Percentiles rank a stretch among this genome's conserved stretches.
phyloP scores from a whole-genome alignment of 495 filamentous ascomycete species.

The Terfezia boudieri region DNA sequence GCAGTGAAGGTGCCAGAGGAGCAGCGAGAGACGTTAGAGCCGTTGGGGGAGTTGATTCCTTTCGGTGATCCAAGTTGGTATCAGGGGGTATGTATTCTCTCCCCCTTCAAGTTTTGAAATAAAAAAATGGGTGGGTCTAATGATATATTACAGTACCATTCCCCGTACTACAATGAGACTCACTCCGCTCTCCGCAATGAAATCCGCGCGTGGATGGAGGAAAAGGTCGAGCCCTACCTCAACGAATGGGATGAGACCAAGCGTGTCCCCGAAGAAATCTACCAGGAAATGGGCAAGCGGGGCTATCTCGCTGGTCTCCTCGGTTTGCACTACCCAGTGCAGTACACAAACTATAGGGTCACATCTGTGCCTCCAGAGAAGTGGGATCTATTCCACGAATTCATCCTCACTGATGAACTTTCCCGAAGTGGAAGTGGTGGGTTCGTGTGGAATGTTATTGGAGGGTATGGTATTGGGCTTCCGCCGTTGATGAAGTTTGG shows the following conservation, averaged over 20 bases:
- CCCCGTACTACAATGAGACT: conserved; percentile 82
- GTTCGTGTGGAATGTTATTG: conserved; percentile 94
- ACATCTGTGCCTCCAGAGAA: conserved; percentile 62
- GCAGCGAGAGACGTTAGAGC: conserved; percentile 50
- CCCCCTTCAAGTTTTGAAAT: neutral
- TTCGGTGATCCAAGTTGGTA: conserved; percentile 92
- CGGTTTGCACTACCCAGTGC: conserved; percentile 51
- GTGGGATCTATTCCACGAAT: conserved; percentile 97
- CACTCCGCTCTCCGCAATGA: conserved; percentile 78
- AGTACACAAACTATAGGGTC: conserved; percentile 46
- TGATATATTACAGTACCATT: conserved; percentile 48
- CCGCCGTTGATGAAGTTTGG: conserved; percentile 84
- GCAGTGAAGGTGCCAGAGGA: conserved; percentile 4
- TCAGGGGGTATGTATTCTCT: conserved; percentile 49
- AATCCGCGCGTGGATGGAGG: conserved; percentile 76
- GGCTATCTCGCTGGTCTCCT: conserved; percentile 83
- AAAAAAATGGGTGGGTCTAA: neutral
- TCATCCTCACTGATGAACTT: conserved; percentile 82
- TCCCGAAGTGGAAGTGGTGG: conserved; percentile 74
- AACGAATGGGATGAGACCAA: conserved; percentile 93
- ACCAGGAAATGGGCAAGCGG: conserved; percentile 81
- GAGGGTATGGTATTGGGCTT: conserved; percentile 82
- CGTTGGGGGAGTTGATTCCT: conserved; percentile 67
- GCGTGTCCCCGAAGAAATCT: conserved; percentile 66
- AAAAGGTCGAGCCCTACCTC: conserved; percentile 73